phyloP scores from a whole-genome alignment of 345 rosid genomes.

The Psidium guajava region DNA sequence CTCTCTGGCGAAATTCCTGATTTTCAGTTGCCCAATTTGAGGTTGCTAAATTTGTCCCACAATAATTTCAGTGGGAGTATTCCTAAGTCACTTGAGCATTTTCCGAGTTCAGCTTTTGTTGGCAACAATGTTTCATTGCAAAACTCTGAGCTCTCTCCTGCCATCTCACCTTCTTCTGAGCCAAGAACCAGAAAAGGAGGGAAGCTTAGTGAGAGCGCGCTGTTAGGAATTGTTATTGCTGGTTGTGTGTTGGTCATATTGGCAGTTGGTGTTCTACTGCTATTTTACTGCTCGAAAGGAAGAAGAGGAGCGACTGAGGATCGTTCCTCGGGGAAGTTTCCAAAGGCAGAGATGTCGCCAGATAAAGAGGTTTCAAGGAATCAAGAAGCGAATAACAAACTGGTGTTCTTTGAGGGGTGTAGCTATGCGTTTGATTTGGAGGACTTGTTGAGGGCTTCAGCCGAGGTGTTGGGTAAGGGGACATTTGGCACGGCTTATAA shows the following conservation, averaged over 20 bases:
- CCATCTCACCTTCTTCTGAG: constrained; percentile 31
- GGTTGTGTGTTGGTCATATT: constrained; percentile 54
- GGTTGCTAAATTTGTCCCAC: constrained; percentile 55
- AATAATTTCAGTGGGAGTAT: constrained; percentile 66
- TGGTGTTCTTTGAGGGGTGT: constrained; percentile 78
- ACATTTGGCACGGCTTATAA: constrained; percentile 80
- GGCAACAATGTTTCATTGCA: constrained; percentile 52
- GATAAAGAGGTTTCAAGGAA: constrained; percentile 64
- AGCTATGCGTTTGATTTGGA: constrained; percentile 72
- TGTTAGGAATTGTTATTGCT: constrained; percentile 45
- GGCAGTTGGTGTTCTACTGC: constrained; percentile 28
- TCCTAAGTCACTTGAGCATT: constrained; percentile 47
- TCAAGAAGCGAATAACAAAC: constrained; percentile 74
- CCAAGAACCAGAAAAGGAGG: constrained; percentile 32
- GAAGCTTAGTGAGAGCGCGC: constrained; percentile 20
- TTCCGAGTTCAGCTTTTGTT: constrained; percentile 57
- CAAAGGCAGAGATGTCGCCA: constrained; percentile 44
- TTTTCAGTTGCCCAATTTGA: constrained; percentile 16
- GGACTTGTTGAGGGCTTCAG: constrained; percentile 83
- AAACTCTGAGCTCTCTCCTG: constrained; percentile 22
- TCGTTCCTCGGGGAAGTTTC: constrained; percentile 36
- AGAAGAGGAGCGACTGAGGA: constrained; percentile 34
- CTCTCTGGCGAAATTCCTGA: constrained; percentile 31
- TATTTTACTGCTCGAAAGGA: constrained; percentile 56
- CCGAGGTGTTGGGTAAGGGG: constrained; percentile 90